Evolutionary conservation across 768 basidiomycete genomes (phyloP), one percentile per base, ranked within the genome.

Genomic region (Xerocomellus intermedius): DNA sequence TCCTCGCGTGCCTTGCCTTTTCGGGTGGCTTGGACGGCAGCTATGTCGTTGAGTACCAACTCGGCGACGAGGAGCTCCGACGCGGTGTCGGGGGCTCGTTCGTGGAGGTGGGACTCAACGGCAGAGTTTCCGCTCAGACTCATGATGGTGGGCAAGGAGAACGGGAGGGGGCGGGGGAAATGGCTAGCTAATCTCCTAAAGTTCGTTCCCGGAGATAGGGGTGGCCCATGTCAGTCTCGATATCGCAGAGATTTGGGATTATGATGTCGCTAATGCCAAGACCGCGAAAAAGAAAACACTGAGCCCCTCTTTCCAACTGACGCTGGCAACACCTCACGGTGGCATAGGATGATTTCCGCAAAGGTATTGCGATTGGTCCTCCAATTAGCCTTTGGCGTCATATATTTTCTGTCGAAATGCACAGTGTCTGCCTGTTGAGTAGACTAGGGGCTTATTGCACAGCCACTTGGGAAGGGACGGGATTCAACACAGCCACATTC

Each of bases 31-130:
- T 73, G 70, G 17, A 77, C 50, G 13, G 66, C 66, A 21, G 66
- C 70, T 21, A 79, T 70, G 52, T 81, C 80, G n/a, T 73, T 65
- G 33, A 81, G 71, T 4, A 63, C 59, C 42, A 81, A 71, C 50
- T 75, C 68, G 1, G 75, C 73, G 35, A 78, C 71, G 42, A 82
- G 69, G 8, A 74, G 61, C 22, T 73, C 65, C 19, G 75, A 73
- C 10, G 69, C 73, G 3, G 64, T n/a, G 55, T 81, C 79, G 13
- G 28, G 19, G 46, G 4, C 17, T 30, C 19, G 43, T 12, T 48
- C 60, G 42, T 35, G 13, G 56, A 21, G 38, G 13, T 58, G 54
- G 39, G 28, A 17, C 54, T 66, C 65, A 37, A 48, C 44, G 49
- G 38, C 48, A 64, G 52, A 58, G 55, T 33, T 48, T 32, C 54